A percentile compares a stretch with the other conserved stretches of the same genome.
phyloP scores from a whole-genome alignment of 208 protist genomes.

The Trypanosoma avium region DNA sequence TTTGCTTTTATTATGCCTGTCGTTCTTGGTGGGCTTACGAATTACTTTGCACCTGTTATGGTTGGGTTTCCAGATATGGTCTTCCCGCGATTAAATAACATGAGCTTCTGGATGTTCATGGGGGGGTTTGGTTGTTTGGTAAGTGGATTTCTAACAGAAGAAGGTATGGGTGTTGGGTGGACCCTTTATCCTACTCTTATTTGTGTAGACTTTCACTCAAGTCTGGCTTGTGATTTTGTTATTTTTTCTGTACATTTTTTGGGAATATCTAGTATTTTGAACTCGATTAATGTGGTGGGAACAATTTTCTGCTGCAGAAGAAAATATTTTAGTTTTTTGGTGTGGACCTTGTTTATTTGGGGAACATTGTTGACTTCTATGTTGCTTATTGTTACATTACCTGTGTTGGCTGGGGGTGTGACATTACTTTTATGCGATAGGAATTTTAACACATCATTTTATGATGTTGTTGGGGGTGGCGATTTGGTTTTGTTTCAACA shows the following conservation, averaged over 20 bases:
- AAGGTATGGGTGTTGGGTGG: conserved; percentile 80
- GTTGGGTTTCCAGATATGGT: conserved; percentile 68
- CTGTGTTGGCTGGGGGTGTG: conserved; percentile 57
- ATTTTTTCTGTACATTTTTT: conserved; percentile 82
- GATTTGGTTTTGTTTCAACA: conserved; percentile 71
- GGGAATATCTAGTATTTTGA: conserved; percentile 76
- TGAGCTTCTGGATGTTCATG: conserved; percentile 77
- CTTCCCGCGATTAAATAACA: conserved; percentile 43
- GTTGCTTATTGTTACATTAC: conserved; percentile 48
- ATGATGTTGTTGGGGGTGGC: conserved; percentile 62
- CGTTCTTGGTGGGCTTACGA: conserved; percentile 31
- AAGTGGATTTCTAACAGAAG: conserved; percentile 84
- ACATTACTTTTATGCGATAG: conserved; percentile 57
- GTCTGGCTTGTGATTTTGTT: conserved; percentile 81
- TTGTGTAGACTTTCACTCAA: conserved; percentile 84
- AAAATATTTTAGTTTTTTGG: conserved; percentile 62
- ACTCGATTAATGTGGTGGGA: conserved; percentile 46
- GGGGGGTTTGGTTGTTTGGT: conserved; percentile 74
- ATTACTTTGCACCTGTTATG: conserved; percentile 47
- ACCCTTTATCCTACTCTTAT: conserved; percentile 80
- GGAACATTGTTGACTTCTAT: conserved; percentile 45
- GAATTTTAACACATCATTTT: conserved; percentile 78
- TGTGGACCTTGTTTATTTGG: conserved; percentile 56
- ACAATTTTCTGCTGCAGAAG: conserved; percentile 33
- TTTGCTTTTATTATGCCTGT: conserved; percentile 82